Conservation (phyloP, 352 stramenopile genomes). For the Hyaloperonospora brassicae region DNA sequence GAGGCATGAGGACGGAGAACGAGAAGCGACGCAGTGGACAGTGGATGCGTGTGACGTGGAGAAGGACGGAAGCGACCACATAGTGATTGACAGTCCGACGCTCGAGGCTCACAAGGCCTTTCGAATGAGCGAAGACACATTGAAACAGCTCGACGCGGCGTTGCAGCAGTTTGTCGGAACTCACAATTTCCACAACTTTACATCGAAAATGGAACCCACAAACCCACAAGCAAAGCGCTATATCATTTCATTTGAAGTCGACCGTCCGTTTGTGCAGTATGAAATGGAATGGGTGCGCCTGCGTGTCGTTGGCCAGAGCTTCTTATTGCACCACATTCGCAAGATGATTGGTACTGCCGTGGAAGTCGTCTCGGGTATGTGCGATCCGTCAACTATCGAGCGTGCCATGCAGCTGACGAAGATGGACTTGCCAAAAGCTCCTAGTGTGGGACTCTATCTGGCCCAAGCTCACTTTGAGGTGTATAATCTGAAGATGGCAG, state of each 20-base stretch:
- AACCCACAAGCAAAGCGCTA: constrained; percentile 84
- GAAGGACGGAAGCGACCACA: constrained; percentile 25
- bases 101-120: constrained; percentile 68
- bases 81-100: constrained; percentile 53
- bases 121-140: constrained; percentile 50
- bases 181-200: constrained; percentile 97
- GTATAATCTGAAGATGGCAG: constrained; percentile 74
- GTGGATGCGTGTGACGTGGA: constrained; percentile 35
- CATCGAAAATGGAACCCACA: constrained; percentile 79
- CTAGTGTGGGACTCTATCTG: constrained; percentile 80
- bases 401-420: constrained; percentile 63
- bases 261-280: constrained; percentile 77
- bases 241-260: constrained; percentile 87
- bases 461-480: constrained; percentile 81
- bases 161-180: constrained; percentile 77
- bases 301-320: constrained; percentile 93
- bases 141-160: constrained; percentile 39
- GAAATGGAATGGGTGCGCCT: constrained; percentile 93
- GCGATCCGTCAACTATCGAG: constrained; percentile 40
- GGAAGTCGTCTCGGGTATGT: constrained; percentile 62
- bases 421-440: constrained; percentile 83
- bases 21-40: constrained; percentile 23
- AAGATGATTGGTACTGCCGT: constrained; percentile 93
- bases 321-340: constrained; percentile 96
- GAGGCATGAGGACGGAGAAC: constrained; percentile 3